phyloP scores from a whole-genome alignment of 2,329 filamentous ascomycete species.

The Arachnomyces sp. region DNA sequence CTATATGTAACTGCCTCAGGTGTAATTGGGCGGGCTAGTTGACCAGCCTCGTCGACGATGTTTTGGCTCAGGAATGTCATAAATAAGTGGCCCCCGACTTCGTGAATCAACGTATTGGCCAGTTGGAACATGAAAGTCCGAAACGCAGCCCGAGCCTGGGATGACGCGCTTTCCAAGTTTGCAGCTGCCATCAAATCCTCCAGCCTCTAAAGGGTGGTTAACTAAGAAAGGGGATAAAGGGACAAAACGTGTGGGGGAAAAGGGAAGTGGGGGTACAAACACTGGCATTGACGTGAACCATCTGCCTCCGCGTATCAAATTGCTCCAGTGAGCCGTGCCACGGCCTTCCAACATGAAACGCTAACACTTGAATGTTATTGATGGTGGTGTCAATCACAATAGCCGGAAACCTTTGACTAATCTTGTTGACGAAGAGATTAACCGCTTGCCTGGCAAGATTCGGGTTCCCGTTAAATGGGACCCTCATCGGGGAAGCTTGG shows the following conservation, averaged over 20 bases:
- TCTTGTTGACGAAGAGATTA: slow-evolving; percentile 1
- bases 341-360: not conserved
- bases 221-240: no score
- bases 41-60: not conserved
- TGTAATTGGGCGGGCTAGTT: not conserved
- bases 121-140: not conserved
- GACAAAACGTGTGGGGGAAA: no score
- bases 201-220: not conserved
- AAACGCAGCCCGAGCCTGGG: not conserved
- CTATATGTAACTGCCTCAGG: not conserved
- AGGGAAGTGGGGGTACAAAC: not conserved
- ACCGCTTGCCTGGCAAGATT: not conserved
- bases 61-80: not conserved
- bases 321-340: slow-evolving; percentile 1
- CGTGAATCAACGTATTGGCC: not conserved
- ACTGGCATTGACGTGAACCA: not conserved
- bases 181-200: slow-evolving; percentile 1
- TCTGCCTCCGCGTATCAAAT: not conserved
- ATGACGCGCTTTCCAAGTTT: not conserved
- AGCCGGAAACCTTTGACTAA: not conserved
- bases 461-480: not conserved
- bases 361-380: not conserved
- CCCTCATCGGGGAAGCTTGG: not conserved
- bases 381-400: slow-evolving; percentile 1
- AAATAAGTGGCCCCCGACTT: not conserved